Evolutionary conservation across 148 eudicot genomes (phyloP).

Genomic region (Persicaria maculosa): DNA sequence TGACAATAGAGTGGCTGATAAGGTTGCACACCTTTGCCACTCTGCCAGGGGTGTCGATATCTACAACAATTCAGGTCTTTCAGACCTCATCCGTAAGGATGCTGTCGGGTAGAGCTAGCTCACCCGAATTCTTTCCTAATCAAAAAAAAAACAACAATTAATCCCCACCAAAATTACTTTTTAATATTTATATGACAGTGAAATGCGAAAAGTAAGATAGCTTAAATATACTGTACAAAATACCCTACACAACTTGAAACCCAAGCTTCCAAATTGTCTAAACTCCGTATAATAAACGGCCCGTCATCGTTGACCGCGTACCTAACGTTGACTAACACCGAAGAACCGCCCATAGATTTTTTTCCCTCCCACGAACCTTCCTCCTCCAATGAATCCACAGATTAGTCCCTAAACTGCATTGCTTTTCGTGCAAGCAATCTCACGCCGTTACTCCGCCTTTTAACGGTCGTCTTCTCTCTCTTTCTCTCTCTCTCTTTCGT

Average conservation of each 20-base stretch:
- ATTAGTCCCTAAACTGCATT: not conserved
- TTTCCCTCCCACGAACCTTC: not conserved
- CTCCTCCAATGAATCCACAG: not conserved
- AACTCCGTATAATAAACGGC: not conserved
- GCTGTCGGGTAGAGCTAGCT: no score
- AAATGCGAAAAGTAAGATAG: no score
- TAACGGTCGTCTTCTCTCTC: constrained; percentile 7
- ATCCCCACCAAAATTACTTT: no score
- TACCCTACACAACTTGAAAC: not conserved
- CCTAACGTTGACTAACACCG: not conserved
- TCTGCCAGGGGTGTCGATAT: no score
- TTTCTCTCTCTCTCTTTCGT: not conserved
- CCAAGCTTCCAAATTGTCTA: not conserved
- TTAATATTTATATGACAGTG: no score
- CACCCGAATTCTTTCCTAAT: no score
- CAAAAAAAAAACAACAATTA: no score
- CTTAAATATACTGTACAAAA: no score
- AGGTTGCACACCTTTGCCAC: no score
- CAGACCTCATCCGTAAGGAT: no score
- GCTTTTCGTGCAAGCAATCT: constrained; percentile 2
- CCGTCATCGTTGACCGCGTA: constrained; percentile 9
- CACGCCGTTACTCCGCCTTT: constrained; percentile 5
- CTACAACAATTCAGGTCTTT: no score
- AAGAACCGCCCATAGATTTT: not conserved
- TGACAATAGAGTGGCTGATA: no score